Evolutionary conservation across 2,329 filamentous ascomycete species (phyloP), one percentile per base, ranked within the genome.

Genomic region (Emmonsiellopsis sp.): DNA sequence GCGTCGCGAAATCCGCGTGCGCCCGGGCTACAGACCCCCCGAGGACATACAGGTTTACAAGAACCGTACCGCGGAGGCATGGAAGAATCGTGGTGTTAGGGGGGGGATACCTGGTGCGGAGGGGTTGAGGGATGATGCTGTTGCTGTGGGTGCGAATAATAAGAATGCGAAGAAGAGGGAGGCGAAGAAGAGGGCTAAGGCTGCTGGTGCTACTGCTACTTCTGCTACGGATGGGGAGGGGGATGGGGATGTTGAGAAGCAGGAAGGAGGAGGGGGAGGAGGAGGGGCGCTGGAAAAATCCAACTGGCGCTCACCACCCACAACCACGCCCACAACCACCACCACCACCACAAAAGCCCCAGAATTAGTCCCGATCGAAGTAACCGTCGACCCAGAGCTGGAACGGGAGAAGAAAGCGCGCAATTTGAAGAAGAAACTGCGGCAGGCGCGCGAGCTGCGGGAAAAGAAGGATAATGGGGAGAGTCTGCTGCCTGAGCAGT

Each of bases 41-140:
- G 93, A 98, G 73, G 93, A 98, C 71, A 86, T 97, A 58, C 90
- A 96, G 67, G 78, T 95, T 45, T 98, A 98, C 80, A 94, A 90
- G 75, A 96, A 95, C 71, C 85, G 88, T 54, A 90, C 85, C 1
- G 91, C 91, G 49, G 87, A 93, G 67, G 83, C 82, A 49, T 95
- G 87, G 74, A 89, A 89, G 66, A 89, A 82, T 61, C 83, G 89
- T 51, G 82, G 81, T 30, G 79, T 75, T 57, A 83, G 81, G 54
- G 85, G 81, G 30, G 86, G 81, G 20, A 80, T 95, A 4, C 88
- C 89, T 3, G 92, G 92, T 26, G 87, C 89, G 1, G 80, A 82
- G 51, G 62, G 65, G 2, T 58, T 76, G 56, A 81, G 80, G 46
- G 78, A 79, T 5, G 61, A 80, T 50, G 70, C 74, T 53, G 78